Base-by-base conservation (phyloP, 2,329 filamentous ascomycete genomes). In the Aspergillus piperis region DNA sequence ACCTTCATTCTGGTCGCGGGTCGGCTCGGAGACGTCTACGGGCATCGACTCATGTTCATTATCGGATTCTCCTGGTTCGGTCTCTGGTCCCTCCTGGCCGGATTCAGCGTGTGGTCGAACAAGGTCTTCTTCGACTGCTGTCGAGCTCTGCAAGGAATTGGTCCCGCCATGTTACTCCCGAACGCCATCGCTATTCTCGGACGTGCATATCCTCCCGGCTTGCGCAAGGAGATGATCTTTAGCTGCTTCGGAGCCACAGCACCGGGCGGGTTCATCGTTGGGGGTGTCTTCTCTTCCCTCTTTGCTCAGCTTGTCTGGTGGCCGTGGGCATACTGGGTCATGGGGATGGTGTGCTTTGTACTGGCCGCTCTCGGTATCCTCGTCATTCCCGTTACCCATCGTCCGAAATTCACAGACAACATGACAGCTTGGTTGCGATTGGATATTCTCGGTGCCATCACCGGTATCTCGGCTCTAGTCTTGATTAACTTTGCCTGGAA, bases 401-500 rank as follows among this genome's bases (percentile, higher is more conserved):
- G 53, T 3, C 59, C 55, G 4, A 53, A 42, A 0, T 64, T 59
- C 21, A 55, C 39, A 3, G 58, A 61, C 38, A n/a, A 36, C 70
- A 21, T 64, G 21, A 54, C 64, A 5, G 30, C 65, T 3, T 59
- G 74, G 25, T 52, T 63, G 76, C 59, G 66, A 11, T 57, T 73
- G 13, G 81, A 83, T 63, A 62, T 77, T 11, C 65, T 75, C 3
- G 80, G 80, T n/a, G 75, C 75, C 3, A 59, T 70, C 3, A 70
- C 76, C 3, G 86, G 86, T 2, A 79, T 88, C 19, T 75, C 78
- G 0, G 82, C 81, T 0, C 75, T 90, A 30, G 78, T 87, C 0
- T 77, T 90, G n/a, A 81, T 90, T 75, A 88, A 88, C 70, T 86
- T 89, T 65, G 84, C 86, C 0, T 89, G 85, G 84, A 89, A 87